A percentile compares a stretch with the other conserved stretches of the same genome.
Evolutionary conservation across 805 yeast species (phyloP).

Genomic region (Metschnikowia lochheadii): DNA sequence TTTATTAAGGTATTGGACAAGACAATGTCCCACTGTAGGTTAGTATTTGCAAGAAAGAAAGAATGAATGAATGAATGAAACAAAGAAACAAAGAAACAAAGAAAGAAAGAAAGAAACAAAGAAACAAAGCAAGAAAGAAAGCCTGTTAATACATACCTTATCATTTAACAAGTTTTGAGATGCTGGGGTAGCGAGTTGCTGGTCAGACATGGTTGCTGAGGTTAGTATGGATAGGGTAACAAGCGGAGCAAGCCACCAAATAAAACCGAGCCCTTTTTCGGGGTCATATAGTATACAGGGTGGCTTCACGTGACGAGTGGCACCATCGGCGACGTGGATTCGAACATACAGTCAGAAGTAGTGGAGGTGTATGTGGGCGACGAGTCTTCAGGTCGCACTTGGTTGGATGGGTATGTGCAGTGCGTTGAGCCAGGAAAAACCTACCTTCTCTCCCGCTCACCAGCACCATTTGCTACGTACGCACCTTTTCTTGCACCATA

Average conservation of each 20-base stretch:
- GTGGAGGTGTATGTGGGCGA: not conserved
- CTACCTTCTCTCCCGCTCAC: too few species aligned
- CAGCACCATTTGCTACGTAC: too few species aligned
- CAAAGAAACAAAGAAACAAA: too few species aligned
- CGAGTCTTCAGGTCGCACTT: constrained; percentile 11
- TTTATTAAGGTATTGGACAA: constrained; percentile 91
- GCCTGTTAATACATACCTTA: constrained; percentile 32
- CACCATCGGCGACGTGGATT: not conserved
- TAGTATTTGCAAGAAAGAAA: constrained; percentile 10
- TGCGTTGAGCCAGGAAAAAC: not conserved
- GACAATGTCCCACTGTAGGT: constrained; percentile 80
- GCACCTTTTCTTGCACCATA: too few species aligned
- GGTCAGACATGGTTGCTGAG: constrained; percentile 25
- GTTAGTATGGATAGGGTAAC: not conserved
- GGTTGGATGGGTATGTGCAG: constrained; percentile 13
- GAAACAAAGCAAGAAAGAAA: not conserved
- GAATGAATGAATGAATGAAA: too few species aligned
- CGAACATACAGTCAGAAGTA: constrained; percentile 2
- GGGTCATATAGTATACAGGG: too few species aligned
- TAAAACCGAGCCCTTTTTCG: too few species aligned
- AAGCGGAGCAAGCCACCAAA: not conserved
- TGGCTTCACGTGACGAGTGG: too few species aligned
- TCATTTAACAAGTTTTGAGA: constrained; percentile 60
- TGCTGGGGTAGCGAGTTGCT: constrained; percentile 31
- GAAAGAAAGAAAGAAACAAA: not conserved